phyloP scores from a whole-genome alignment of 2,329 filamentous ascomycete genomes.

The Pestalotiopsis sp. region DNA sequence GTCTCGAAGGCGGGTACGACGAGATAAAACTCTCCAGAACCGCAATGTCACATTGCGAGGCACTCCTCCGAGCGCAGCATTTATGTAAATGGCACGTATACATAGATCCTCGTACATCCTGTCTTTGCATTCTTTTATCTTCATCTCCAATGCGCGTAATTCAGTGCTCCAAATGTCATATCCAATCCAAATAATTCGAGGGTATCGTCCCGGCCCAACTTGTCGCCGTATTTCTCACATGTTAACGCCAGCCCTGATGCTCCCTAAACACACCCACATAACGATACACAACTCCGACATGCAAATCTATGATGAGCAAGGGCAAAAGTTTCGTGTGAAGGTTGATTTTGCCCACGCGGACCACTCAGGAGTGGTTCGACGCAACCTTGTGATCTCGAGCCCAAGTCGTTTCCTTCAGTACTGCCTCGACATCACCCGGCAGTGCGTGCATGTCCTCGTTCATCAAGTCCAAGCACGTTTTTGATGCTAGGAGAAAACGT shows the following conservation, averaged over 20 bases:
- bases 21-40: too few species aligned
- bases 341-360: background rate
- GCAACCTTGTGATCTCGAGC: background rate
- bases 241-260: background rate
- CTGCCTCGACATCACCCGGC: slow-evolving; percentile 28
- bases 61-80: too few species aligned
- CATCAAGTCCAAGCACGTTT: slow-evolving; percentile 33
- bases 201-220: slow-evolving; percentile 4
- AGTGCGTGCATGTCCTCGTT: slow-evolving; percentile 34
- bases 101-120: too few species aligned
- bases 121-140: background rate
- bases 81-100: too few species aligned
- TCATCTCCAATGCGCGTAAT: background rate
- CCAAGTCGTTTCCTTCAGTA: slow-evolving; percentile 12
- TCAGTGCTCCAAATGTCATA: background rate
- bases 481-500: slow-evolving; percentile 28
- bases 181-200: background rate
- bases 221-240: background rate
- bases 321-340: background rate
- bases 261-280: background rate
- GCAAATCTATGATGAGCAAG: background rate
- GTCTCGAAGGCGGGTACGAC: too few species aligned
- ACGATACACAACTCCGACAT: background rate
- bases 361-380: background rate
- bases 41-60: too few species aligned